Evolutionary conservation across 2,329 filamentous ascomycete species (phyloP).

Genomic region (Aureobasidium lini): DNA sequence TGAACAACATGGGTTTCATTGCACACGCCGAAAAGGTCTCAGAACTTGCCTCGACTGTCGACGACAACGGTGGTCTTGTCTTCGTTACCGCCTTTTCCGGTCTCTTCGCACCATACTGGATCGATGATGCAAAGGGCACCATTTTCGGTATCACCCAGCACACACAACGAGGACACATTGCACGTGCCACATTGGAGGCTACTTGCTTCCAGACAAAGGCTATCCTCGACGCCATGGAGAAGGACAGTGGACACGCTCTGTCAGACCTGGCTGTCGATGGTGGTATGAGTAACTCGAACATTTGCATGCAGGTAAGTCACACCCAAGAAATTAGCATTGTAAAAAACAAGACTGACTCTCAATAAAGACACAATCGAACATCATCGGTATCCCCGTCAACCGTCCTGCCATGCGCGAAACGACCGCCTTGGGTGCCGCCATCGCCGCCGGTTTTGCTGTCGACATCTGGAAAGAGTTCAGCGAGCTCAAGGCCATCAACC

Average conservation of each 20-base stretch:
- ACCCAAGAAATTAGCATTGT: not conserved
- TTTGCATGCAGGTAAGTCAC: slow-evolving; percentile 65
- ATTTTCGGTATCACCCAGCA: slow-evolving; percentile 74
- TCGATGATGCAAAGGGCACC: slow-evolving; percentile 79
- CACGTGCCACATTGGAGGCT: slow-evolving; percentile 76
- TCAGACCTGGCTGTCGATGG: slow-evolving; percentile 72
- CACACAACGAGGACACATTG: slow-evolving; percentile 74
- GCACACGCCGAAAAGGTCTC: slow-evolving; percentile 53
- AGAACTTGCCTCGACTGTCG: slow-evolving; percentile 51
- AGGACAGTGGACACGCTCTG: slow-evolving; percentile 68
- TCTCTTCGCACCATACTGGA: slow-evolving; percentile 84
- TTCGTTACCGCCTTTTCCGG: slow-evolving; percentile 82
- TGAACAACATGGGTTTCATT: slow-evolving; percentile 58
- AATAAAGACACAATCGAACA: slow-evolving; percentile 64
- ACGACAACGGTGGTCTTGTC: slow-evolving; percentile 71
- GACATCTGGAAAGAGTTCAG: slow-evolving; percentile 67
- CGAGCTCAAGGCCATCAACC: slow-evolving; percentile 48
- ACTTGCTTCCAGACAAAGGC: slow-evolving; percentile 85
- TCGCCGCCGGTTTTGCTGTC: slow-evolving; percentile 73
- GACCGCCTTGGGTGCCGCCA: slow-evolving; percentile 74
- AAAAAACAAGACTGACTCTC: not conserved
- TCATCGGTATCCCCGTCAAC: slow-evolving; percentile 72
- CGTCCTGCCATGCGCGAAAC: slow-evolving; percentile 81
- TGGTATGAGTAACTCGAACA: slow-evolving; percentile 76
- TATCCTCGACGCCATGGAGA: slow-evolving; percentile 83